A percentile compares a stretch with the other conserved stretches of the same genome.
Evolutionary conservation across 805 yeast genomes (phyloP).

Genomic region (Candida hungchunana): DNA sequence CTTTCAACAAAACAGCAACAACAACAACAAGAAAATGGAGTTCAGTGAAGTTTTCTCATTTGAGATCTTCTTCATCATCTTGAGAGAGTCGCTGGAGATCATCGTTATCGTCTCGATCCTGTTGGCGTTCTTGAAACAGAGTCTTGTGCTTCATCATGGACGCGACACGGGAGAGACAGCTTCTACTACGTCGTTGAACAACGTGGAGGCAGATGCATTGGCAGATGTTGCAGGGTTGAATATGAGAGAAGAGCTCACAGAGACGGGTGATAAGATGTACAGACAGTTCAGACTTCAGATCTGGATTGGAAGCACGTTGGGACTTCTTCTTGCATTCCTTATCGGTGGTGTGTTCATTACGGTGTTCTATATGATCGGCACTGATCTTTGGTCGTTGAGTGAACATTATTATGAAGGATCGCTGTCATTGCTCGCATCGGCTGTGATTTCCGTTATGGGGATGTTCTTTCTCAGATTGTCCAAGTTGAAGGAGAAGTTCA

Average conservation of each 20-base stretch:
- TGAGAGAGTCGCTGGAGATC: constrained; percentile 71
- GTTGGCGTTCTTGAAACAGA: constrained; percentile 66
- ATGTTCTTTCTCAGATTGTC: constrained; percentile 75
- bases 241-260: constrained; percentile 8
- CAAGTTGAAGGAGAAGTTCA: constrained; percentile 80
- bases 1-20: neutral
- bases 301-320: constrained; percentile 75
- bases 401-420: constrained; percentile 90
- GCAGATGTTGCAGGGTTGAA: constrained; percentile 1
- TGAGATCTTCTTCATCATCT: constrained; percentile 68
- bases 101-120: constrained; percentile 73
- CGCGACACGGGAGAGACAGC: constrained; percentile 6
- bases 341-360: constrained; percentile 70
- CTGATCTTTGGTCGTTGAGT: constrained; percentile 81
- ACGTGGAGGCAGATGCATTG: constrained; percentile 5
- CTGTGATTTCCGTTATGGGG: constrained; percentile 85
- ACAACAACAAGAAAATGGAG: constrained; percentile 3
- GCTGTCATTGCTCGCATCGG: constrained; percentile 70
- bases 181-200: constrained; percentile 4
- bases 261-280: constrained; percentile 34
- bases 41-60: constrained; percentile 57
- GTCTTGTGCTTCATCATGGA: constrained; percentile 37
- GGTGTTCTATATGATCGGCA: constrained; percentile 71
- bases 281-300: constrained; percentile 59
- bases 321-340: constrained; percentile 62